phyloP scores from a whole-genome alignment of 1,139 yeast species.

The Debaryomycetaceae sp. region DNA sequence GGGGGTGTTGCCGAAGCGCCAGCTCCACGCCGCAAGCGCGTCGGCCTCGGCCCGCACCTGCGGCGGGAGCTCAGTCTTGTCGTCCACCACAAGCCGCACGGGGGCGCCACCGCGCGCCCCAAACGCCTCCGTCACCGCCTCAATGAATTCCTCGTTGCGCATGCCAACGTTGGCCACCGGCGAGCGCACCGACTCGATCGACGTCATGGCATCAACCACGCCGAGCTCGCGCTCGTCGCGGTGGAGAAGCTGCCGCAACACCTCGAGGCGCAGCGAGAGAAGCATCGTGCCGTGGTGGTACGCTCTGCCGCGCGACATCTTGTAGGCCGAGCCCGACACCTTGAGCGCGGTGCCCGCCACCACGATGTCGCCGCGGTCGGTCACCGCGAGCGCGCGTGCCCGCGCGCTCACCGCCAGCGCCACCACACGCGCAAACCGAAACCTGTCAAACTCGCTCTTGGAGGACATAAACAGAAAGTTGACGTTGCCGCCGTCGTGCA shows the following conservation, averaged over 20 bases:
- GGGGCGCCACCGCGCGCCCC: conserved; percentile 21
- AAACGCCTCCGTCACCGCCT: conserved; percentile 45
- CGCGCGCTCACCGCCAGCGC: conserved; percentile 44
- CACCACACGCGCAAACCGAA: conserved; percentile 53
- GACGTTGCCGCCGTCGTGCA: conserved; percentile 88
- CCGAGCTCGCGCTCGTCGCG: conserved; percentile 43
- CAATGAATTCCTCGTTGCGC: conserved; percentile 42
- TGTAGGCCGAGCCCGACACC: conserved; percentile 88
- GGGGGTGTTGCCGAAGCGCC: conserved; percentile 75
- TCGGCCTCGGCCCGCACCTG: conserved; percentile 41
- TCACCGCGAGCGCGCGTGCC: conserved; percentile 31
- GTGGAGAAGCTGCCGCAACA: conserved; percentile 54
- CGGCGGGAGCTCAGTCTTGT: conserved; percentile 35
- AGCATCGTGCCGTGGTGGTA: conserved; percentile 98
- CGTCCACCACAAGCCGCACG: conserved; percentile 17
- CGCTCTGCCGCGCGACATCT: conserved; percentile 75
- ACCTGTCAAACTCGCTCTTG: conserved; percentile 62
- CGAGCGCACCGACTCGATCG: conserved; percentile 73
- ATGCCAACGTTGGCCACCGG: conserved; percentile 65
- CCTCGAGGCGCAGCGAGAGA: conserved; percentile 56
- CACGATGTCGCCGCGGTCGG: conserved; percentile 77
- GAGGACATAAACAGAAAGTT: conserved; percentile 81
- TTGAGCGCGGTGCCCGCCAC: conserved; percentile 45
- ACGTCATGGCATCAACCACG: conserved; percentile 49
- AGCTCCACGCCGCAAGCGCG: conserved; percentile 55